These are phyloP conservation scores for Suillus lakei DNA, from an alignment of 768 basidiomycete genomes.

Conservation along the genomic window DNA sequence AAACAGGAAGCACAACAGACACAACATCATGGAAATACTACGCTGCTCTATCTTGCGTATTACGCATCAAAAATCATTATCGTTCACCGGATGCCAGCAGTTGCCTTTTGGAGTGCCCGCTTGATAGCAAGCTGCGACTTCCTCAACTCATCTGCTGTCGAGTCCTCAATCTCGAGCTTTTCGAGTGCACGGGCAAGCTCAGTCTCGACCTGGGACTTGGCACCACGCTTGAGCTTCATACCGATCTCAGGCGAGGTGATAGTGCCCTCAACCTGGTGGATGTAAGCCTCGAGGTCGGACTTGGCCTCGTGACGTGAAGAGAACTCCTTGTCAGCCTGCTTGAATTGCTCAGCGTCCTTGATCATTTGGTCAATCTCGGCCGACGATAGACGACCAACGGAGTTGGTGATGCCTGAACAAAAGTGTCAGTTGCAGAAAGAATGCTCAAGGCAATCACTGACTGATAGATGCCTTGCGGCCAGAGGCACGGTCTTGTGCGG, in stretches of 20 bases:
- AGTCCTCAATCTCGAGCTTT: constrained; percentile 98
- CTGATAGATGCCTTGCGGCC: constrained; percentile 99
- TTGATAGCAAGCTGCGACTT: constrained; percentile 96
- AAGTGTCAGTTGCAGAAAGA: constrained; percentile 16
- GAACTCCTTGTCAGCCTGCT: constrained; percentile 97
- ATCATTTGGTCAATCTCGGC: constrained; percentile 99
- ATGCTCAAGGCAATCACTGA: constrained; percentile 41
- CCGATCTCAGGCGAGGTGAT: constrained; percentile 97
- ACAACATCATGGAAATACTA: constrained; percentile 23
- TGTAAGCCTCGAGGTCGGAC: constrained; percentile 96
- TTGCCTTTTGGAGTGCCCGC: constrained; percentile 97
- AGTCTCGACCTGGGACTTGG: constrained; percentile 91
- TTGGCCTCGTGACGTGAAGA: constrained; percentile 97
- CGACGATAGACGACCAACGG: constrained; percentile 95
- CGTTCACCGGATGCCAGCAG: constrained; percentile 80
- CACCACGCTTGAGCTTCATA: constrained; percentile 98
- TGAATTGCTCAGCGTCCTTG: constrained; percentile 98
- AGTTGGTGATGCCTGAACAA: constrained; percentile 89
- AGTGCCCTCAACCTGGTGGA: constrained; percentile 95
- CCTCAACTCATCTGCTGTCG: constrained; percentile 90
- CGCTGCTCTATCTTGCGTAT: constrained; percentile 22
- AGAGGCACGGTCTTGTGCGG: constrained; percentile 96
- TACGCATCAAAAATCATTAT: constrained; percentile 3
- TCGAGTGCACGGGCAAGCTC: constrained; percentile 98
- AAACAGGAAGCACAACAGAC: constrained; percentile 17